phyloP scores from a whole-genome alignment of 2,329 filamentous ascomycete species.

The Fusarium siculi region DNA sequence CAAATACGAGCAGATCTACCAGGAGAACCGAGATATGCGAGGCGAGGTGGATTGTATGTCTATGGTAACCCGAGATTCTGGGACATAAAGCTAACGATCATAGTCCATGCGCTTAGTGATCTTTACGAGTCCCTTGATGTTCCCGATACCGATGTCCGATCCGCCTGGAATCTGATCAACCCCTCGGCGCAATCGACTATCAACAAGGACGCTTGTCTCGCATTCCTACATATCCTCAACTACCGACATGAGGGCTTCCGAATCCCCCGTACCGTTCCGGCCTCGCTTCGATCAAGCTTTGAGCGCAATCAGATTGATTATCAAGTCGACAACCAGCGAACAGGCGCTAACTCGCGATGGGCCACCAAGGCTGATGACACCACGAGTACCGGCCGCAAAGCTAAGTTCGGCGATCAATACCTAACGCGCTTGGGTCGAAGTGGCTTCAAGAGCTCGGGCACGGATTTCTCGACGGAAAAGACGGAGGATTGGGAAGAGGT shows the following conservation, averaged over 20 bases:
- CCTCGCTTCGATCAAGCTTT: constrained; percentile 89
- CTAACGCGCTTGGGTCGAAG: constrained; percentile 88
- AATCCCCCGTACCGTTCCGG: constrained; percentile 90
- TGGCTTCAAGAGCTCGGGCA: constrained; percentile 83
- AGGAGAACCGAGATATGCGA: constrained; percentile 86
- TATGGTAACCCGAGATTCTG: not conserved
- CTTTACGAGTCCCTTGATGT: constrained; percentile 85
- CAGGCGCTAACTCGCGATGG: constrained; percentile 77
- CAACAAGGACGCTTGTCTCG: constrained; percentile 93
- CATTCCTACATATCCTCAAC: constrained; percentile 96
- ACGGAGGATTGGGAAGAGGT: constrained; percentile 99
- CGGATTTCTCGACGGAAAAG: constrained; percentile 87
- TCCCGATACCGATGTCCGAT: constrained; percentile 82
- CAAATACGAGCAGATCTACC: constrained; percentile 98
- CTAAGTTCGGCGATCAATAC: constrained; percentile 98
- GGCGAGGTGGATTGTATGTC: constrained; percentile 82
- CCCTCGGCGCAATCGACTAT: constrained; percentile 84
- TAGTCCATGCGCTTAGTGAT: constrained; percentile 81
- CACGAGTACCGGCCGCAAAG: constrained; percentile 88
- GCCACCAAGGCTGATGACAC: constrained; percentile 81
- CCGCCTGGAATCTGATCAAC: constrained; percentile 97
- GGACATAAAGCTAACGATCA: constrained; percentile 21
- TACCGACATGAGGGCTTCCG: constrained; percentile 94
- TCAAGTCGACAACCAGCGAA: constrained; percentile 80
- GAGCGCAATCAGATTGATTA: constrained; percentile 98